A percentile compares a stretch with the other conserved stretches of the same genome.
phyloP scores from a whole-genome alignment of 345 rosid species.

The Punica granatum region DNA sequence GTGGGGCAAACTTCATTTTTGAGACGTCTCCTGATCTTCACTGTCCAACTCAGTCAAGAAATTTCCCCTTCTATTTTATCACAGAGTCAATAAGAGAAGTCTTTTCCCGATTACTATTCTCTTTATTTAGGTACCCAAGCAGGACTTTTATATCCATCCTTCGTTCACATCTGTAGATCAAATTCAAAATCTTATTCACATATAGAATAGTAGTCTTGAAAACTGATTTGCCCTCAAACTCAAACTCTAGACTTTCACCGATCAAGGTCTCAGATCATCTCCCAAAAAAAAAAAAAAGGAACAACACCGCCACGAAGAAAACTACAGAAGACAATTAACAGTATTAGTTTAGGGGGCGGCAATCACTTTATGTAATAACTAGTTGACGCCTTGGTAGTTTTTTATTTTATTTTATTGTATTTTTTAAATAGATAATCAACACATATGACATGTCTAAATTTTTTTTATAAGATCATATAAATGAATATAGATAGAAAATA shows the following conservation, averaged over 20 bases:
- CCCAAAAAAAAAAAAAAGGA: too few relatives aligned
- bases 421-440: too few relatives aligned
- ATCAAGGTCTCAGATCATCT: background rate
- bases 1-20: background rate
- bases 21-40: background rate
- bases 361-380: too few relatives aligned
- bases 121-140: background rate
- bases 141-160: background rate
- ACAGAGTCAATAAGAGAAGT: background rate
- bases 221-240: background rate
- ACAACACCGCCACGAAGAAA: too few relatives aligned
- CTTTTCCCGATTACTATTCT: background rate
- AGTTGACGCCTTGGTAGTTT: too few relatives aligned
- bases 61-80: too few relatives aligned
- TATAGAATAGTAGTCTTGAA: background rate
- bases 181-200: background rate
- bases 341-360: too few relatives aligned
- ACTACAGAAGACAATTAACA: too few relatives aligned
- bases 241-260: background rate
- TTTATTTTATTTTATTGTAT: too few relatives aligned
- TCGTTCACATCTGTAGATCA: background rate
- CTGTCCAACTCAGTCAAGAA: background rate
- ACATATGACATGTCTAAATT: too few relatives aligned
- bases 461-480: too few relatives aligned
- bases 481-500: too few relatives aligned